These are phyloP conservation scores for Persicaria maculosa DNA, from an alignment of 148 eudicot species.

Conservation along the genomic window DNA sequence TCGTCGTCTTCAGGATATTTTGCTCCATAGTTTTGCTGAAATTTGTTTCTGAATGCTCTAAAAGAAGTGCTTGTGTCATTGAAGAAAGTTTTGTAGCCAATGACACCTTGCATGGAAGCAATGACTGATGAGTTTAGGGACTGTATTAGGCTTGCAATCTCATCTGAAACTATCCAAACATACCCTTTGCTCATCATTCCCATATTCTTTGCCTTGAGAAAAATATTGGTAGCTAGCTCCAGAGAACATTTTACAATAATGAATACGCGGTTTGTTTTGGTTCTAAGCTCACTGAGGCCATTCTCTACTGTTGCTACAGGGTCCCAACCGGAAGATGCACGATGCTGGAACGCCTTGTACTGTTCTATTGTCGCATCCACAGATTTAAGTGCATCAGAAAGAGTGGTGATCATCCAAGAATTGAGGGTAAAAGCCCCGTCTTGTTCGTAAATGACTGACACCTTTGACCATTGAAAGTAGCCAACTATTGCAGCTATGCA, in stretches of 20 bases:
- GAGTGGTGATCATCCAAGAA: constrained; percentile 16
- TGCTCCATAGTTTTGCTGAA: no score
- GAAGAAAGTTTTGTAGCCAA: constrained; percentile 17
- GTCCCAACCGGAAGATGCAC: background rate
- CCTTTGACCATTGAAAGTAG: constrained; percentile 33
- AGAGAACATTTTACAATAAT: constrained; percentile 21
- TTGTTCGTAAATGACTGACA: constrained; percentile 30
- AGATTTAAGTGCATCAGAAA: constrained; percentile 27
- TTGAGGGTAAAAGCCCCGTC: constrained; percentile 15
- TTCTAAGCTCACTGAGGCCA: constrained; percentile 5
- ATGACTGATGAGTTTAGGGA: constrained; percentile 20
- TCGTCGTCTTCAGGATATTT: no score
- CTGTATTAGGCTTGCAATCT: constrained; percentile 24
- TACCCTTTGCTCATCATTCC: constrained; percentile 31
- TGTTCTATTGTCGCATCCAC: constrained; percentile 21
- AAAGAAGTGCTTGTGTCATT: constrained; percentile 10
- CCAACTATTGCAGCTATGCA: constrained; percentile 37
- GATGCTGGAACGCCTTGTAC: constrained; percentile 19
- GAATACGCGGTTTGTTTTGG: constrained; percentile 20
- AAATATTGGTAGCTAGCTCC: constrained; percentile 17
- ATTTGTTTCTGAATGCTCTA: background rate
- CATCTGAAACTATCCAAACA: constrained; percentile 35
- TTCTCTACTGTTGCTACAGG: background rate
- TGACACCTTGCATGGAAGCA: constrained; percentile 21
- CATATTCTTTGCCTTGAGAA: constrained; percentile 25